Evolutionary conservation across 2,329 filamentous ascomycete species (phyloP).

Genomic region (Fusarium gaditjirri): DNA sequence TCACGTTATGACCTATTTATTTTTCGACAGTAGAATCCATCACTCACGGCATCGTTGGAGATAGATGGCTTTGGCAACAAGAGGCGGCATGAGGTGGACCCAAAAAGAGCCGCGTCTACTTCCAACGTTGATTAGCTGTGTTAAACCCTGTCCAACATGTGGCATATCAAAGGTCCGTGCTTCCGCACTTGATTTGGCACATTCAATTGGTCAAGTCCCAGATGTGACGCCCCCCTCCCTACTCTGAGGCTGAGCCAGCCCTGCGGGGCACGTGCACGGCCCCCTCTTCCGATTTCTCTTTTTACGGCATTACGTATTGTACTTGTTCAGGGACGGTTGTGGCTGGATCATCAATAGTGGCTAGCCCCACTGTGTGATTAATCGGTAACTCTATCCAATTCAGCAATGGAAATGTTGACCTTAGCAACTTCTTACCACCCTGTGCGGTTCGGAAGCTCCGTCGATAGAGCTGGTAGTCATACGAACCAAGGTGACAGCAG

Average conservation of each 20-base stretch:
- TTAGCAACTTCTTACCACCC: neutral
- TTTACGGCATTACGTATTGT: conserved; percentile 28
- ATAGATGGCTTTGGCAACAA: neutral
- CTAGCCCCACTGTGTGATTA: neutral
- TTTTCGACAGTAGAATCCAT: neutral
- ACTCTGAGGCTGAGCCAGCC: conserved; percentile 33
- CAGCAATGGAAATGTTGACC: neutral
- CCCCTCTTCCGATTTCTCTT: neutral
- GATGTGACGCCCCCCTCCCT: neutral
- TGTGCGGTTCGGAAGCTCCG: neutral
- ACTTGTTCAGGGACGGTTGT: neutral
- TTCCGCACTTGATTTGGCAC: neutral
- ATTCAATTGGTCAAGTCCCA: neutral
- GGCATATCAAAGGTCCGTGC: conserved; percentile 41
- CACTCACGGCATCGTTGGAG: neutral
- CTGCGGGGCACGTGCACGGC: conserved; percentile 26
- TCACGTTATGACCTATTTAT: neutral
- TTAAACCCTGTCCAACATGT: conserved; percentile 48
- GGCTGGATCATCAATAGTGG: conserved; percentile 12
- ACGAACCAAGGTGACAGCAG: neutral
- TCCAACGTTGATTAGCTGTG: conserved; percentile 1
- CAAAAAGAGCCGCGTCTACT: conserved; percentile 42
- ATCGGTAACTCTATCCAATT: neutral
- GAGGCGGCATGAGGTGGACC: conserved; percentile 7
- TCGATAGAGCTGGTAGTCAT: neutral